These are phyloP conservation scores for Isabelozyma gotoi DNA, from an alignment of 805 yeast species.

Conservation along the genomic window DNA sequence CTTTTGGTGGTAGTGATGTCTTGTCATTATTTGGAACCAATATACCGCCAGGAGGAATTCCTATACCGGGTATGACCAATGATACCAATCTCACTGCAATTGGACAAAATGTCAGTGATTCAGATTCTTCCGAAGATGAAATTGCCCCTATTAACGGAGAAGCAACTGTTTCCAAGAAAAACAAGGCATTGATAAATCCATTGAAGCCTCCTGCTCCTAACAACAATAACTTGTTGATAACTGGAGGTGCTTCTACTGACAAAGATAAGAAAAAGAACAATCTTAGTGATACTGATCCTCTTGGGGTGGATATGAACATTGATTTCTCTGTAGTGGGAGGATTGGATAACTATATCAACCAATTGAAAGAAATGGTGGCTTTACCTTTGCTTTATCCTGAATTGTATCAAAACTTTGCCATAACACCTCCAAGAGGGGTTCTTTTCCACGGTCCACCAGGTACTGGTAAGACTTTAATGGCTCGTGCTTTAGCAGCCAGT, in stretches of 20 bases:
- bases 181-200: constrained; percentile 11
- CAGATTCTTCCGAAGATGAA: constrained; percentile 66
- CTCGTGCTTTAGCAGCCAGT: constrained; percentile 93
- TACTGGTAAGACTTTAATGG: constrained; percentile 97
- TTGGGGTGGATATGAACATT: constrained; percentile 84
- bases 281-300: constrained; percentile 87
- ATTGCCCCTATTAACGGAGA: constrained; percentile 45
- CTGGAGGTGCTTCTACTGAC: constrained; percentile 29
- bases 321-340: constrained; percentile 91
- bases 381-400: constrained; percentile 92
- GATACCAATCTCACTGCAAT: constrained; percentile 25
- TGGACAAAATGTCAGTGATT: constrained; percentile 43
- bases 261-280: constrained; percentile 53
- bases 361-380: constrained; percentile 95
- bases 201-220: constrained; percentile 9
- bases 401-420: constrained; percentile 81
- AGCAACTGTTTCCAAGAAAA: constrained; percentile 34
- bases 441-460: constrained; percentile 99
- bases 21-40: constrained; percentile 76
- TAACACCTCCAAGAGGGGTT: constrained; percentile 97
- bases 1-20: constrained; percentile 96
- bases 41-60: constrained; percentile 50
- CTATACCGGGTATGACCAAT: constrained; percentile 33
- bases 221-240: constrained; percentile 30
- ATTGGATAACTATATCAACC: constrained; percentile 83